A percentile compares a stretch with the other conserved stretches of the same genome.
These are phyloP conservation scores for Erysiphe pulchra DNA, from an alignment of 2,329 filamentous ascomycete species.

Conservation along the genomic window DNA sequence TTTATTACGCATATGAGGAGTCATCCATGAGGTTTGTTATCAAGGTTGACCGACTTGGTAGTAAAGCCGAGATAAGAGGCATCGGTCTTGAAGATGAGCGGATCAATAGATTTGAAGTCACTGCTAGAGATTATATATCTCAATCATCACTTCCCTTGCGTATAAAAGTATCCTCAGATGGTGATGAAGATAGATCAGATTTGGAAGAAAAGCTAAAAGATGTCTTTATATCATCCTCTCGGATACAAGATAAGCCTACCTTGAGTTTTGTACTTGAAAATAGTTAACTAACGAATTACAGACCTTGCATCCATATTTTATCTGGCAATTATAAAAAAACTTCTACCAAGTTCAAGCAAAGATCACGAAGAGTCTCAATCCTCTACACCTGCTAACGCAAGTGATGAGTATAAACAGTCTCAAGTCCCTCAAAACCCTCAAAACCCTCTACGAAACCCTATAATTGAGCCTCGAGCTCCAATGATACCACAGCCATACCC, in stretches of 20 bases:
- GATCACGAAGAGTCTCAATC: constrained; percentile 46
- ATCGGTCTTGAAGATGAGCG: constrained; percentile 58
- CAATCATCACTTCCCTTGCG: constrained; percentile 27
- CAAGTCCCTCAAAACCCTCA: neutral
- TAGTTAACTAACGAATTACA: constrained; percentile 3
- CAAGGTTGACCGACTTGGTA: constrained; percentile 58
- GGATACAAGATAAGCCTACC: constrained; percentile 24
- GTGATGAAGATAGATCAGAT: constrained; percentile 25
- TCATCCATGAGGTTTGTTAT: constrained; percentile 66
- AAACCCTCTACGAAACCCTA: neutral
- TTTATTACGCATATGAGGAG: constrained; percentile 68
- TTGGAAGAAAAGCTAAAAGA: constrained; percentile 24
- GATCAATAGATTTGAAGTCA: constrained; percentile 53
- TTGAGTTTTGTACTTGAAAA: neutral
- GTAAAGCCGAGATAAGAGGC: constrained; percentile 62
- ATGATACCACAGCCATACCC: constrained; percentile 41
- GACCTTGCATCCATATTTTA: constrained; percentile 52
- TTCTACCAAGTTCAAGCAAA: constrained; percentile 52
- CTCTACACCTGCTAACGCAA: constrained; percentile 1
- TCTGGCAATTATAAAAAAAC: constrained; percentile 56
- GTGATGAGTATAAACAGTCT: neutral
- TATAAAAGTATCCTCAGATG: constrained; percentile 21
- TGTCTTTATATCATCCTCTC: constrained; percentile 48
- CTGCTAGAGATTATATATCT: constrained; percentile 49
- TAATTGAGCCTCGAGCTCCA: constrained; percentile 12